phyloP scores from a whole-genome alignment of 2,329 filamentous ascomycete species.

The Trichoderma brevicompactum region DNA sequence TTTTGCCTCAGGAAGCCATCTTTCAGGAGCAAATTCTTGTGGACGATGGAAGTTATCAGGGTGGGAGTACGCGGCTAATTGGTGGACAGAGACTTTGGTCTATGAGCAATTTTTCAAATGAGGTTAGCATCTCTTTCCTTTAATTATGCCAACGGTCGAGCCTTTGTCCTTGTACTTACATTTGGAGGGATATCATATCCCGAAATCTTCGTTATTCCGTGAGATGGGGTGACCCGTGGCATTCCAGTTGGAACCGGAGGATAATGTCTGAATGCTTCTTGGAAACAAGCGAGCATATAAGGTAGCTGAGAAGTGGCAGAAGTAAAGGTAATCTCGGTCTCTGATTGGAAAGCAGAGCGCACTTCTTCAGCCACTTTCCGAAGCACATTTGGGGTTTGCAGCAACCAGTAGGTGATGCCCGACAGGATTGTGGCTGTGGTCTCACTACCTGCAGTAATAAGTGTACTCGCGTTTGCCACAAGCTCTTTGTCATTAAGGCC shows the following conservation, averaged over 20 bases:
- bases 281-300: conserved; percentile 42
- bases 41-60: not conserved
- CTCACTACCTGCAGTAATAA: conserved; percentile 39
- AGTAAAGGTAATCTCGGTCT: conserved; percentile 17
- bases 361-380: conserved; percentile 43
- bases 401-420: conserved; percentile 37
- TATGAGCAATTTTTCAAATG: conserved; percentile 8
- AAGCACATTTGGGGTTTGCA: conserved; percentile 38
- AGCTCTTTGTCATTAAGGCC: conserved; percentile 26
- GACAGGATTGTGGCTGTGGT: conserved; percentile 39
- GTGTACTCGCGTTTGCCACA: conserved; percentile 31
- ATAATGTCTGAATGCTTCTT: conserved; percentile 48
- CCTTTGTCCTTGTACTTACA: not conserved
- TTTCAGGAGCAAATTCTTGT: not conserved
- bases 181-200: conserved; percentile 35
- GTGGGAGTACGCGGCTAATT: not conserved
- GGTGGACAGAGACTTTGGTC: not conserved
- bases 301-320: conserved; percentile 11
- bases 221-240: conserved; percentile 39
- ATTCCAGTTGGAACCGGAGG: conserved; percentile 36
- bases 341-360: conserved; percentile 14
- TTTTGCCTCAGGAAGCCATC: not conserved
- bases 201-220: conserved; percentile 45
- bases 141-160: conserved; percentile 37
- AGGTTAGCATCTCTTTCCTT: conserved; percentile 42